Base-by-base conservation (phyloP, 2,329 filamentous ascomycete genomes). In the Dendrostoma leiphaemia region DNA sequence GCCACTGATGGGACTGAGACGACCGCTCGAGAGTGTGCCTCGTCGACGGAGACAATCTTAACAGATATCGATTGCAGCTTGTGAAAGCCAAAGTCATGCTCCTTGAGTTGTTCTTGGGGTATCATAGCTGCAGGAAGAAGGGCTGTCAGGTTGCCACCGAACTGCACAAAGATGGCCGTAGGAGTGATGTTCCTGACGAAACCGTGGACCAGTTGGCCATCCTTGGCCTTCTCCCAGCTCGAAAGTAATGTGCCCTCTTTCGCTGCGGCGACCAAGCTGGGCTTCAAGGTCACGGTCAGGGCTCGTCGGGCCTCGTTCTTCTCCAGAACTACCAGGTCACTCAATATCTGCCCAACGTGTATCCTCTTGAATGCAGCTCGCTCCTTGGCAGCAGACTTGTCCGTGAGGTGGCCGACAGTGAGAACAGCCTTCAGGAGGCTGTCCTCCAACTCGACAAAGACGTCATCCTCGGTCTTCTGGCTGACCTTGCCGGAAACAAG, bases 111-210 rank as follows among this genome's bases (percentile, higher is more conserved):
- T 34, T 91, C 89, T n/a, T 84, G 78, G 2, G 87, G 78, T 45
- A 99, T 77, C 64, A 91, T 85, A 19, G 83, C 84, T 71, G 90
- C 93, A 34, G 91, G 90, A 28, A 97, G 75, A 38, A 97, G 74
- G 13, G 90, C 93, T 43, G 85, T 88, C 17, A 96, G 72, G 31
- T 83, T 84, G 62, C 86, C 88, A 37, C 86, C 84, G 68, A 97
- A 97, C 65, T 95, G 88, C n/a, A 97, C 82, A 64, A 96, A 97
- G 10, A 92, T 79, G 40, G 89, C 91, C 8, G 88, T 89, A 2
- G 83, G 74, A 0, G 90, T 92, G 49, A 96, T 88, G 64, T 94
- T 95, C 56, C 87, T 86, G 24, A 99, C 84, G 63, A 93, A 96
- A 6, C 92, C 93, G 55, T 84, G 81, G 7, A 91, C 81, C 23